Evolutionary conservation across 2,329 filamentous ascomycete species (phyloP).

Genomic region (Pseudogymnoascus sp.): DNA sequence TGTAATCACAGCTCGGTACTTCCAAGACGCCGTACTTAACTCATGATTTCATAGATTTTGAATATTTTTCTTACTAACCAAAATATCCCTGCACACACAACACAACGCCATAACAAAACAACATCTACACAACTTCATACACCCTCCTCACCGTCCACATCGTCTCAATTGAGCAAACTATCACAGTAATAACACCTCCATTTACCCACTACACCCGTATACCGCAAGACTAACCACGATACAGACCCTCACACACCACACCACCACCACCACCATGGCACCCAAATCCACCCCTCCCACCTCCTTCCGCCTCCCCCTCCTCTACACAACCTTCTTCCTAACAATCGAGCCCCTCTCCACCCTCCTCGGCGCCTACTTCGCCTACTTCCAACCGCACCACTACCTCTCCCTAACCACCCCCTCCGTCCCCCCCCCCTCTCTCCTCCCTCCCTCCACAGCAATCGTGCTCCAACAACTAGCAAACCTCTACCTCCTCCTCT

Average conservation of each 20-base stretch:
- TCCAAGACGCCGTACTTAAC: no score
- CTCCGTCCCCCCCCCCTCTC: slow-evolving; percentile 17
- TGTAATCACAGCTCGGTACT: no score
- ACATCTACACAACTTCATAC: background rate
- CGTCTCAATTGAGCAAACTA: background rate
- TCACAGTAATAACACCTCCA: background rate
- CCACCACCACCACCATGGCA: slow-evolving; percentile 9
- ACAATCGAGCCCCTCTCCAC: slow-evolving; percentile 56
- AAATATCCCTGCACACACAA: background rate
- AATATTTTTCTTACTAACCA: background rate
- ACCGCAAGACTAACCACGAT: background rate
- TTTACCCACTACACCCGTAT: background rate
- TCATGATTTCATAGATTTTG: background rate
- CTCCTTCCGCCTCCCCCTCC: slow-evolving; percentile 42
- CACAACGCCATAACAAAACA: background rate
- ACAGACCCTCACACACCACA: slow-evolving; percentile 14
- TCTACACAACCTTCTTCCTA: slow-evolving; percentile 67
- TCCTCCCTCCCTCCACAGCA: slow-evolving; percentile 49
- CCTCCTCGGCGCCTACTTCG: slow-evolving; percentile 43
- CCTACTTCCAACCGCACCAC: slow-evolving; percentile 38
- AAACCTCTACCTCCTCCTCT: slow-evolving; percentile 70
- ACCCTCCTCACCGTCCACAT: background rate
- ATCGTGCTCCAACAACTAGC: slow-evolving; percentile 66
- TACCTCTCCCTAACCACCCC: slow-evolving; percentile 53
- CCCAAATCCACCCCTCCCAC: background rate